phyloP scores from a whole-genome alignment of 306 rosid species.

The Sindora glabra region DNA sequence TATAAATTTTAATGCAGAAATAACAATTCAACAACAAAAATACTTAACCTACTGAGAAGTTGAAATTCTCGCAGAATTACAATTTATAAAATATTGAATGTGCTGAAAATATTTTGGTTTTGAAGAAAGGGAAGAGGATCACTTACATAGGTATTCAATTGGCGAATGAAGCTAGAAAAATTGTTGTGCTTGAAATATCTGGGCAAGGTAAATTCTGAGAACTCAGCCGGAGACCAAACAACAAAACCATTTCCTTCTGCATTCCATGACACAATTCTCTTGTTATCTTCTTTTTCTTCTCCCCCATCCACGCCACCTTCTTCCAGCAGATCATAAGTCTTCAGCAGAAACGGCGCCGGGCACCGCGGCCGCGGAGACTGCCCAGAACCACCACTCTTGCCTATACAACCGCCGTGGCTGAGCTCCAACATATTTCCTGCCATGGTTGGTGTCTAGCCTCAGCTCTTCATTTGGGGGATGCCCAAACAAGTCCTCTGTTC shows the following conservation, averaged over 20 bases:
- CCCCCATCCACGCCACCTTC: background rate
- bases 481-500: background rate
- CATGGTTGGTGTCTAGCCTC: background rate
- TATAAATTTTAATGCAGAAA: no score
- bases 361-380: conserved; percentile 25
- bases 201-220: conserved; percentile 42
- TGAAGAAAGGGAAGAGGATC: no score
- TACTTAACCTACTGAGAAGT: no score
- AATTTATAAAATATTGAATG: no score
- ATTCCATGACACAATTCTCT: conserved; percentile 36
- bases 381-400: background rate
- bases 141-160: conserved; percentile 47
- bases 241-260: conserved; percentile 42
- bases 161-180: conserved; percentile 54
- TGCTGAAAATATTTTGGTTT: no score
- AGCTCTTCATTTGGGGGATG: background rate
- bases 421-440: background rate
- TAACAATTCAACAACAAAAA: no score
- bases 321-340: conserved; percentile 39
- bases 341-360: conserved; percentile 39
- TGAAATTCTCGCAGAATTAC: no score
- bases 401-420: background rate
- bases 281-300: background rate
- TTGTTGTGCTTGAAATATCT: conserved; percentile 42
- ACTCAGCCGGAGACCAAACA: conserved; percentile 52